Conservation (phyloP, 2,329 filamentous ascomycete genomes). For the Penicillium italicum region DNA sequence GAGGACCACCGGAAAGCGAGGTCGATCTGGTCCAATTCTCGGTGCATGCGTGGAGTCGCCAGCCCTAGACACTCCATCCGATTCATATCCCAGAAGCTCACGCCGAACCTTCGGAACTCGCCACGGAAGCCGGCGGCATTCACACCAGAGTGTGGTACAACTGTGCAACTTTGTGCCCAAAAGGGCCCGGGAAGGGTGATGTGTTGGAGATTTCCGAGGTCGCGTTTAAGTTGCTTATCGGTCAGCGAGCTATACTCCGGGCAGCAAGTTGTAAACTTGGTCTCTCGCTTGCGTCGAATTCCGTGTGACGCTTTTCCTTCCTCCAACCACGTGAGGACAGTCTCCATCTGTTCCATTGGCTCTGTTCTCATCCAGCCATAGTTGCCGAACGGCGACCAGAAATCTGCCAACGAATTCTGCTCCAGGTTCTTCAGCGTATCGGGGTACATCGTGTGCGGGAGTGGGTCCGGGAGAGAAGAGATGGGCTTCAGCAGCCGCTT, state of each 20-base stretch:
- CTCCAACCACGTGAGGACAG: not conserved
- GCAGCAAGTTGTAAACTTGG: not conserved
- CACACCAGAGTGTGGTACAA: not conserved
- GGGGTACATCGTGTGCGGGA: not conserved
- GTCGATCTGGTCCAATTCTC: accelerated
- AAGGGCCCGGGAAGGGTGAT: not conserved
- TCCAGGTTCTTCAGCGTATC: not conserved
- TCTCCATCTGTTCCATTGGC: not conserved
- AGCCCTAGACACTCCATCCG: not conserved
- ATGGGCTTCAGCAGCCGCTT: not conserved
- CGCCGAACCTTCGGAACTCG: not conserved
- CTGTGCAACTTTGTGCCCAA: not conserved
- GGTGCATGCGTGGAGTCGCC: not conserved
- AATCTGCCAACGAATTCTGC: not conserved
- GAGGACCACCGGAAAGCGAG: not conserved
- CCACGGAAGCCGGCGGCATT: not conserved
- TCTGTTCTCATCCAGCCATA: not conserved
- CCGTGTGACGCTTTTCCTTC: accelerated
- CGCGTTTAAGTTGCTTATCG: accelerated
- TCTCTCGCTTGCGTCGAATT: not conserved
- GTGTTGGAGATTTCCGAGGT: not conserved
- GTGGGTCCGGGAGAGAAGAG: not conserved
- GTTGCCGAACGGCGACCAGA: not conserved
- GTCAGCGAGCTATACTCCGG: accelerated
- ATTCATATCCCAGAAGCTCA: not conserved